A percentile compares a stretch with the other conserved stretches of the same genome.
phyloP scores from a whole-genome alignment of 2,329 filamentous ascomycete genomes.

The Stachybotrys chartarum region DNA sequence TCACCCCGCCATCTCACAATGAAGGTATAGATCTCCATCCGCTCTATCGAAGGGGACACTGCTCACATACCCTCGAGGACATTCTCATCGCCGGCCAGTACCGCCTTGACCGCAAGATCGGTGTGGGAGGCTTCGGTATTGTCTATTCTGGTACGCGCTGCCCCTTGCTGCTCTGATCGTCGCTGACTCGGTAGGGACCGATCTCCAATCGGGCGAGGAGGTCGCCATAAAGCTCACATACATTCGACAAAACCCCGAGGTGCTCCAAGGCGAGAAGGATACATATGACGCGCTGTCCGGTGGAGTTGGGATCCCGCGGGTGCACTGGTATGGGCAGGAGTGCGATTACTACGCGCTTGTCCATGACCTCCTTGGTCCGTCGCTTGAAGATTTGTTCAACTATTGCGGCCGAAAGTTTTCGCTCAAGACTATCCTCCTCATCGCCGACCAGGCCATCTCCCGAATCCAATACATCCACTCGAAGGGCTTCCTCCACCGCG shows the following conservation, averaged over 20 bases:
- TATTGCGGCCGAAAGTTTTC: conserved; percentile 11
- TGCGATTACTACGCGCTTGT: conserved; percentile 14
- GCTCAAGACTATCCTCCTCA: conserved; percentile 14
- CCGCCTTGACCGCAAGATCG: conserved; percentile 11
- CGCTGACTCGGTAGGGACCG: conserved; percentile 9
- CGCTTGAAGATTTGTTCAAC: conserved; percentile 56
- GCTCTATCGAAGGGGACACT: neutral
- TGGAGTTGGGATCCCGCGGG: conserved; percentile 12
- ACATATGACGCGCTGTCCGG: conserved; percentile 7
- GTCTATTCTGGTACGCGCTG: conserved; percentile 10
- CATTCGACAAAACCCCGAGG: neutral
- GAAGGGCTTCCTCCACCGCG: conserved; percentile 9
- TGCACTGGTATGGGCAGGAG: conserved; percentile 12
- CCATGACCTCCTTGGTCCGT: conserved; percentile 42
- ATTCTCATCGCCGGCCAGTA: conserved; percentile 11
- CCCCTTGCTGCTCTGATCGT: neutral
- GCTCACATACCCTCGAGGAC: conserved; percentile 3
- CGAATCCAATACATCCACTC: conserved; percentile 11
- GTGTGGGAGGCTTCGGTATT: conserved; percentile 10
- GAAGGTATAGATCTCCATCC: neutral
- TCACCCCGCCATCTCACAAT: neutral
- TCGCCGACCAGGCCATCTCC: conserved; percentile 12
- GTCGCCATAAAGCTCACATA: conserved; percentile 22
- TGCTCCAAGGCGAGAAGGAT: conserved; percentile 9
- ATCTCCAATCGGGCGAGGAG: conserved; percentile 18